Evolutionary conservation across 139 green algal species (phyloP), one percentile per base, ranked within the genome.

Genomic region (Chlorella sp.): DNA sequence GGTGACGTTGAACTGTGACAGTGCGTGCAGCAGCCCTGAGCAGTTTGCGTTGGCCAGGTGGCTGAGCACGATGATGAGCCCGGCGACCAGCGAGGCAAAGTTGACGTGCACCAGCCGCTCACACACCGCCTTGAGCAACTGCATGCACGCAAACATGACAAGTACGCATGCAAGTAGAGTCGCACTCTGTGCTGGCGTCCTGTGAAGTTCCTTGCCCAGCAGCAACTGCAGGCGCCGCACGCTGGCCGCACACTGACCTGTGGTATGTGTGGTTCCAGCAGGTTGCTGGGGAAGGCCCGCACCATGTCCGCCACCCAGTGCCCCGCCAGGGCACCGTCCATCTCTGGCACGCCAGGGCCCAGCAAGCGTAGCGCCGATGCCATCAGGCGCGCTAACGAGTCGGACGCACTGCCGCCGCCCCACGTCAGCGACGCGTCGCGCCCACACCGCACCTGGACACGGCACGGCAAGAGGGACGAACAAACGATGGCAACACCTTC

Each of bases 281-380:
- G 2, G 2, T 62, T 3, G 63, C n/a, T 29, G 5, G 62, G 72
- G 30, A 62, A 50, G 27, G 10, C 20, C 3, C 5, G 26, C 34
- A 82, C 30, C 62, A 79, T 61, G 17, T 76, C 72, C 1, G 61
- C 24, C 62, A 73, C 59, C 49, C 76, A 60, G 62, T 78, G 36
- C 22, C 77, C 77, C 34, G 66, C 71, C 23, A 82, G 67, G 31
- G 31, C 65, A 10, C 55, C 60, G 5, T 59, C 4, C 31, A 35
- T 66, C 62, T 82, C 77, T 14, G 68, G 72, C 24, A 67, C 20
- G 0, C 17, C 24, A 1, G 72, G 72, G 26, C 59, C 29, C 49
- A 82, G 77, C 67, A 78, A 59, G 22, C 49, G 67, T 14, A 55
- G 42, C 0, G 29, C 32, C 14, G 67, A 36, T 3, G 24, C 5